Conservation (phyloP, 1,284 basidiomycete species). For the Peniophora sp. region DNA sequence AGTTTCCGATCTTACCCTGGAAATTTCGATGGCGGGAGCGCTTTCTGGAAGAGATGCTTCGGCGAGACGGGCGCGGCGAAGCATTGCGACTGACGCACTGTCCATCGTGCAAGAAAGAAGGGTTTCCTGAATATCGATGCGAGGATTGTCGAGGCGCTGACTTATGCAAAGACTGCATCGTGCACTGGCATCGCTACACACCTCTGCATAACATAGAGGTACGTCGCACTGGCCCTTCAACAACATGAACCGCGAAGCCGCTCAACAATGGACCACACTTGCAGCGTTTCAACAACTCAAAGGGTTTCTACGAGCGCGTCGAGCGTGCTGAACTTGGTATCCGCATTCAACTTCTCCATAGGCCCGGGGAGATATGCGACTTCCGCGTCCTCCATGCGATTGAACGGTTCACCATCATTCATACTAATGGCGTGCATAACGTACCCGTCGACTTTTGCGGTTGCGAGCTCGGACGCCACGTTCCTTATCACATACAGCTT, state of each 20-base stretch:
- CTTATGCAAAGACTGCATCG: neutral
- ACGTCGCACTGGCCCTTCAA: too few species aligned
- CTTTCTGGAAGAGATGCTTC: too few species aligned
- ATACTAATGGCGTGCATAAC: neutral
- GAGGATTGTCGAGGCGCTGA: neutral
- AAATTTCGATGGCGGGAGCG: too few species aligned
- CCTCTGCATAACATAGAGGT: neutral
- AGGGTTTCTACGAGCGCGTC: neutral
- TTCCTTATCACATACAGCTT: slow-evolving; percentile 9
- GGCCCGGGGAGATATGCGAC: neutral
- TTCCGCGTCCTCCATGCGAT: neutral
- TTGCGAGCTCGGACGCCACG: slow-evolving; percentile 5
- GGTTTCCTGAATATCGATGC: neutral
- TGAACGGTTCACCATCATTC: neutral
- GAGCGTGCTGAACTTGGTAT: neutral
- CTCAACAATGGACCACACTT: neutral
- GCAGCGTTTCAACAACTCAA: neutral
- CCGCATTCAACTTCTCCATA: neutral
- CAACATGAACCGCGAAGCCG: too few species aligned
- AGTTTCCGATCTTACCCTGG: too few species aligned
- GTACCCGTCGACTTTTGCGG: slow-evolving; percentile 14
- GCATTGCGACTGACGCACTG: too few species aligned
- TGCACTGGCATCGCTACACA: neutral
- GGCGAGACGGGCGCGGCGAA: too few species aligned
- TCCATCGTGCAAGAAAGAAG: too few species aligned